Percentiles rank a stretch among this genome's conserved stretches.
phyloP scores from a whole-genome alignment of 2,329 filamentous ascomycete species.

The Arthrobotrys sinensis region DNA sequence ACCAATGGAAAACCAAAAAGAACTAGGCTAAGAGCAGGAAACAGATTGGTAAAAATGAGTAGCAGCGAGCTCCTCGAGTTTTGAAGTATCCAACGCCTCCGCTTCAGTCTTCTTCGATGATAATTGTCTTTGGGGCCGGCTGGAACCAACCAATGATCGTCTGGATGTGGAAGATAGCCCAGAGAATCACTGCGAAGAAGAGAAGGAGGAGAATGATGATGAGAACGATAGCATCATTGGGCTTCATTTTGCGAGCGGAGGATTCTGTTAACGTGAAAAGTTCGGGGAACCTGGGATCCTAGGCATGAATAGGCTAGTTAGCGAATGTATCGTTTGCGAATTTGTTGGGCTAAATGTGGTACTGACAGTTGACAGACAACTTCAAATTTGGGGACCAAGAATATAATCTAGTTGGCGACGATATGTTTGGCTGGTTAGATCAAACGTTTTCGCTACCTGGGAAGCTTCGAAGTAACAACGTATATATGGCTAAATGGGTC shows the following conservation, averaged over 20 bases:
- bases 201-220: conserved; percentile 61
- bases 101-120: conserved; percentile 43
- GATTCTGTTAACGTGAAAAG: not conserved
- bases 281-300: too few species aligned
- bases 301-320: not conserved
- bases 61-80: not conserved
- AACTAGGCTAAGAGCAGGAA: conserved; percentile 4
- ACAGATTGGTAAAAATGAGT: not conserved
- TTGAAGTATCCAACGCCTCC: not conserved
- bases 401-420: too few species aligned
- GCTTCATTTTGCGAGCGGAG: conserved; percentile 45
- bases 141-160: conserved; percentile 58
- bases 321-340: not conserved
- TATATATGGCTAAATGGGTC: too few species aligned
- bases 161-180: conserved; percentile 58
- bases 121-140: conserved; percentile 40
- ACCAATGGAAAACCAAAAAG: not conserved
- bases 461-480: too few species aligned
- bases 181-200: conserved; percentile 56
- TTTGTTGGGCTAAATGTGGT: too few species aligned
- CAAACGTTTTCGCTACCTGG: too few species aligned
- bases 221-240: conserved; percentile 61
- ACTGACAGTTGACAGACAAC: too few species aligned
- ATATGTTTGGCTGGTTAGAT: too few species aligned
- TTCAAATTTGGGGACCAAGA: too few species aligned